Conservation (phyloP, 2,329 filamentous ascomycete species). For the Colletotrichum tanaceti region DNA sequence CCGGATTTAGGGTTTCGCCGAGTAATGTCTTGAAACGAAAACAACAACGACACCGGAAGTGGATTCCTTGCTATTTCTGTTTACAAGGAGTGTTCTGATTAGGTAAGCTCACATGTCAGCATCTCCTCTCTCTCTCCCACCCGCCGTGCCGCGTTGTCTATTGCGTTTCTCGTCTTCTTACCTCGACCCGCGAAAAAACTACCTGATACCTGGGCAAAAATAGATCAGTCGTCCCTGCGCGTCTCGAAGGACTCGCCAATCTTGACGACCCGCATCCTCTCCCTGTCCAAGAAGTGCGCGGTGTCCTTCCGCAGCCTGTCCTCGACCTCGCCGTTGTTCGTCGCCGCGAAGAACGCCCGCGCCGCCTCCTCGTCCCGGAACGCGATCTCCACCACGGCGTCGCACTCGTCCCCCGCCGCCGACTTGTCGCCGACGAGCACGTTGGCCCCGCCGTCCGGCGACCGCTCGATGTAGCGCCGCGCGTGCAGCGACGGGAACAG, state of each 20-base stretch:
- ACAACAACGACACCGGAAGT: background rate
- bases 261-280: slow-evolving; percentile 18
- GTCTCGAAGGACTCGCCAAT: slow-evolving; percentile 25
- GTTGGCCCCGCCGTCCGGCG: slow-evolving; percentile 28
- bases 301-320: slow-evolving; percentile 21
- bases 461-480: slow-evolving; percentile 42
- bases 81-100: background rate
- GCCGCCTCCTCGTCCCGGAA: slow-evolving; percentile 39
- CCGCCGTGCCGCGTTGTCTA: too few relatives aligned
- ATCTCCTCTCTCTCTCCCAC: background rate
- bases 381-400: slow-evolving; percentile 43
- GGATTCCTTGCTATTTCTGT: background rate
- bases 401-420: slow-evolving; percentile 39
- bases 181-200: too few relatives aligned
- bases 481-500: slow-evolving; percentile 42
- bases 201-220: too few relatives aligned
- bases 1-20: background rate
- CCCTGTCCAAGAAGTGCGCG: slow-evolving; percentile 26
- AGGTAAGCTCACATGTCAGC: background rate
- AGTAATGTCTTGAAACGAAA: background rate
- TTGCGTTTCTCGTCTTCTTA: background rate
- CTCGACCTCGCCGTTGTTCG: slow-evolving; percentile 5
- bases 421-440: slow-evolving; percentile 41
- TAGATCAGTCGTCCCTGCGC: background rate
- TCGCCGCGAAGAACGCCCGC: slow-evolving; percentile 27